Conservation (phyloP, 1,139 yeast species). For the Lodderomyces oxycetoniae region DNA sequence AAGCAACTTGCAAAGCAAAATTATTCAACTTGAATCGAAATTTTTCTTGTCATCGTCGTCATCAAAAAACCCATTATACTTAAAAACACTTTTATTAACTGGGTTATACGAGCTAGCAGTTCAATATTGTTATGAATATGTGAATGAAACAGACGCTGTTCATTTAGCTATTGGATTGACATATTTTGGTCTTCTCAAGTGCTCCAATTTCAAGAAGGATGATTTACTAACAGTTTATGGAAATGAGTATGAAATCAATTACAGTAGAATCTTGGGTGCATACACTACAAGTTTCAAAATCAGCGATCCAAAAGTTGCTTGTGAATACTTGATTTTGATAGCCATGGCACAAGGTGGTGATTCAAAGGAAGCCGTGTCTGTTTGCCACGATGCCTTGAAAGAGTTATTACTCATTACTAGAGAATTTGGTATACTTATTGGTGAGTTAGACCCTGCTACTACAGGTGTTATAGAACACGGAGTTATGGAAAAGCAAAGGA, state of each 20-base stretch:
- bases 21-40: constrained; percentile 68
- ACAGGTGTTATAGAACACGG: constrained; percentile 84
- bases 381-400: constrained; percentile 76
- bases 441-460: constrained; percentile 56
- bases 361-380: constrained; percentile 42
- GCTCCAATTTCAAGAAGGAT: constrained; percentile 31
- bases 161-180: constrained; percentile 83
- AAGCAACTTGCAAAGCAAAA: constrained; percentile 66
- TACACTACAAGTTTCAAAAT: constrained; percentile 79
- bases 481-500: constrained; percentile 72
- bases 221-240: constrained; percentile 29
- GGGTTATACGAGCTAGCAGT: constrained; percentile 85
- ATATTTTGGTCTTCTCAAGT: constrained; percentile 67
- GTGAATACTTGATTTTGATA: constrained; percentile 76
- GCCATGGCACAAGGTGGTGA: constrained; percentile 39
- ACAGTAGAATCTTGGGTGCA: constrained; percentile 58
- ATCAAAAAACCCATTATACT: constrained; percentile 61
- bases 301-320: constrained; percentile 86
- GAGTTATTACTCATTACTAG: constrained; percentile 84
- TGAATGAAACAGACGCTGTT: constrained; percentile 80
- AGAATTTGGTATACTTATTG: constrained; percentile 75
- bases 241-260: constrained; percentile 47
- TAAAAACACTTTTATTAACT: constrained; percentile 66
- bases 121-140: constrained; percentile 55
- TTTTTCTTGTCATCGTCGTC: constrained; percentile 61